Evolutionary conservation across 805 yeast species (phyloP).

Genomic region (Candida loeiensis): DNA sequence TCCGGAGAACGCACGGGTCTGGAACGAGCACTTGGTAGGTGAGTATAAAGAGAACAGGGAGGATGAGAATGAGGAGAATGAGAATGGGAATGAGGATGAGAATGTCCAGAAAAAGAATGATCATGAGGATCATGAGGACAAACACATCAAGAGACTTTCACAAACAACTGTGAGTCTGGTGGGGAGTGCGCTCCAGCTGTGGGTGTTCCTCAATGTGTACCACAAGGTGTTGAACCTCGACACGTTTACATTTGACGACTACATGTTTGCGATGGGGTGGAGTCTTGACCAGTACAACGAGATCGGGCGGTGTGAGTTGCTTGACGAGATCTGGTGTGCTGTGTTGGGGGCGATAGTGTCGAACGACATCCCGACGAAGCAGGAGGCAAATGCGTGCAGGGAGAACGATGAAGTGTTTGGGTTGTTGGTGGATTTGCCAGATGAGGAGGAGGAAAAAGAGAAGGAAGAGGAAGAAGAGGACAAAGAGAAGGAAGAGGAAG

Average conservation of each 20-base stretch:
- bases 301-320: constrained; percentile 45
- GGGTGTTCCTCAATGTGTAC: constrained; percentile 75
- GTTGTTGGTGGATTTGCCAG: constrained; percentile 30
- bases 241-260: constrained; percentile 78
- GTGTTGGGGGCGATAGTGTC: constrained; percentile 54
- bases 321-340: constrained; percentile 69
- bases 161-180: constrained; percentile 15
- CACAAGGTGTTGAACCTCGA: constrained; percentile 62
- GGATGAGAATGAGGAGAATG: background rate
- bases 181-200: constrained; percentile 57
- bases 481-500: constrained; percentile 20
- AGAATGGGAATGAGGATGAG: too few species aligned
- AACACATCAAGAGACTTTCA: constrained; percentile 13
- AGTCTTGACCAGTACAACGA: constrained; percentile 35
- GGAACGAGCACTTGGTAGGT: constrained; percentile 17
- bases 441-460: constrained; percentile 23
- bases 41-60: constrained; percentile 10
- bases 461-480: constrained; percentile 22
- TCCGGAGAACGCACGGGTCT: constrained; percentile 24
- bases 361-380: constrained; percentile 24
- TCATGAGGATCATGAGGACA: too few species aligned
- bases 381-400: constrained; percentile 29
- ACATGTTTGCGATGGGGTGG: constrained; percentile 54
- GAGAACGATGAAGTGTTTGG: constrained; percentile 32
- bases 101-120: too few species aligned